Conservation (phyloP, 1,284 basidiomycete genomes). For the Malassezia restricta region DNA sequence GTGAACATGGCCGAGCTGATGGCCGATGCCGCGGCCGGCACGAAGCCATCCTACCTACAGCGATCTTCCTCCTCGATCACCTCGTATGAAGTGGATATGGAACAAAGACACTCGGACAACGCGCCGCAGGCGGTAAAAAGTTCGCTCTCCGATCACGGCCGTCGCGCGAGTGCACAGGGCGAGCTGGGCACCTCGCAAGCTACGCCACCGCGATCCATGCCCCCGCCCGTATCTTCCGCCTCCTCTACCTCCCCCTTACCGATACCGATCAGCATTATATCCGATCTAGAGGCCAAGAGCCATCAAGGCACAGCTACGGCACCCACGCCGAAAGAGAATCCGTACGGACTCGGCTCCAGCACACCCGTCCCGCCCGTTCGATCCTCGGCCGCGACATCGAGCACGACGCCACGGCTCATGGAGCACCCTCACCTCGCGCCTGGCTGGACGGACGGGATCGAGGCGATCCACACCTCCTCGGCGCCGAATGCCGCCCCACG, state of each 20-base stretch:
- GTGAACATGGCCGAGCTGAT: conserved; percentile 38
- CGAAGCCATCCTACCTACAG: not conserved
- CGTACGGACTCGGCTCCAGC: not conserved
- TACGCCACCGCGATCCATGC: not conserved
- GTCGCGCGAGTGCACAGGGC: not conserved
- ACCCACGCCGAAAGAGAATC: not conserved
- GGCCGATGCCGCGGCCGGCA: conserved; percentile 24
- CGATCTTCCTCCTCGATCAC: not conserved
- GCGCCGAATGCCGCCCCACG: not conserved
- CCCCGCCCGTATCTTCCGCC: conserved; percentile 8
- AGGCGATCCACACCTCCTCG: not conserved
- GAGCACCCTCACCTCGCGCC: not conserved
- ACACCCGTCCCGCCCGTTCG: not conserved
- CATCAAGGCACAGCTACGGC: not conserved
- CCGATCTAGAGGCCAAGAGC: conserved; percentile 37
- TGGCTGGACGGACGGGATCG: not conserved
- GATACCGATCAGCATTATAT: conserved; percentile 40
- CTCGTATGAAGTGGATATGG: conserved; percentile 1
- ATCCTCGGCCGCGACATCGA: not conserved
- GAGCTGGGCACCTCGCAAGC: not conserved
- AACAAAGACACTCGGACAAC: conserved; percentile 19
- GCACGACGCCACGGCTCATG: not conserved
- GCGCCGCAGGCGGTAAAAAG: conserved; percentile 1
- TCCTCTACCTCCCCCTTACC: conserved; percentile 9
- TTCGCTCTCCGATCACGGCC: conserved; percentile 8